These are phyloP conservation scores for Backusella tuberculispora DNA, from an alignment of 192 early-diverging fungal genomes.

Conservation along the genomic window DNA sequence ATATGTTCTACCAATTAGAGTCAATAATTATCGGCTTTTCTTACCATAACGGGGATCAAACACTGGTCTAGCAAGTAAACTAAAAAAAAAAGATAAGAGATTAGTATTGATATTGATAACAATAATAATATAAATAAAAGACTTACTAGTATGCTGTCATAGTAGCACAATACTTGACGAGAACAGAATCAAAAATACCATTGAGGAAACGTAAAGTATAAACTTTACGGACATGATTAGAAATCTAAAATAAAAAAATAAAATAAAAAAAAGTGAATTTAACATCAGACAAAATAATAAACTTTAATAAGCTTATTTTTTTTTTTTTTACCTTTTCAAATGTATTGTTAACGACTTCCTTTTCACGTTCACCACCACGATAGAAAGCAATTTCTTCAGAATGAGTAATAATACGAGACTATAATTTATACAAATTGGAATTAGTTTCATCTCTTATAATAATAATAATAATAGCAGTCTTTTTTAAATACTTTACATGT, in stretches of 20 bases:
- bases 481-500: conserved; percentile 49
- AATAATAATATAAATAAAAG: background rate
- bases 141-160: conserved; percentile 71
- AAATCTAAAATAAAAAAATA: conserved; percentile 38
- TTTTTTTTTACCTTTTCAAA: conserved; percentile 58
- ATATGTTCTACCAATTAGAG: background rate
- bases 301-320: background rate
- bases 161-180: conserved; percentile 69
- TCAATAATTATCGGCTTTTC: background rate
- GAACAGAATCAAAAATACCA: conserved; percentile 65
- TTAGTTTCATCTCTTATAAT: background rate
- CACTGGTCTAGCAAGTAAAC: conserved; percentile 62
- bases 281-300: background rate
- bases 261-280: background rate
- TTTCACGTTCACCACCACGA: conserved; percentile 68
- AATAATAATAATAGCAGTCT: too few relatives aligned
- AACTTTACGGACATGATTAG: conserved; percentile 59
- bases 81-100: conserved; percentile 38
- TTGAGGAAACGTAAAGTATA: conserved; percentile 63
- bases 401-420: conserved; percentile 80
- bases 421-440: background rate
- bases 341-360: conserved; percentile 64
- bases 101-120: conserved; percentile 56
- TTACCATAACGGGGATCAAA: conserved; percentile 63
- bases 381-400: conserved; percentile 87